phyloP scores from a whole-genome alignment of 2,329 filamentous ascomycete genomes.

The Calycina herbarum region DNA sequence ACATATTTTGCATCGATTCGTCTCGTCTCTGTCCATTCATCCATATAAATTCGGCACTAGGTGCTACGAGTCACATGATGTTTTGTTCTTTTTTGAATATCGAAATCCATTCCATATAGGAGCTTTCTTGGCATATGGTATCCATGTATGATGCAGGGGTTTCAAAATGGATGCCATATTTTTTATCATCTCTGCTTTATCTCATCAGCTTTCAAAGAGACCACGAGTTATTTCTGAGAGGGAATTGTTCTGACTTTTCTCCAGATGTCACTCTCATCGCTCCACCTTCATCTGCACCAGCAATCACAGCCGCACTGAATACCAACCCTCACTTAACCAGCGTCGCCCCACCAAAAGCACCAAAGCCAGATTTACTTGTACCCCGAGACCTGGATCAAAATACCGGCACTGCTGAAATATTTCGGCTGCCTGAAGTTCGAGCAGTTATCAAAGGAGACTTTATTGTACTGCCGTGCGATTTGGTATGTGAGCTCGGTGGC shows the following conservation, averaged over 20 bases:
- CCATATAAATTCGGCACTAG: not conserved
- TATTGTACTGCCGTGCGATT: constrained; percentile 85
- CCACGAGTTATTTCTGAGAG: not conserved
- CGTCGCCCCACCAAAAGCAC: constrained; percentile 63
- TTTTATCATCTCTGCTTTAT: not conserved
- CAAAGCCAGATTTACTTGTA: constrained; percentile 68
- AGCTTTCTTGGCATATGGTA: too few species aligned
- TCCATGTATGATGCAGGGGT: not conserved
- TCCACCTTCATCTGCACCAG: constrained; percentile 63
- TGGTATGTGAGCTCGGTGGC: constrained; percentile 86
- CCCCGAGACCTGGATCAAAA: constrained; percentile 76
- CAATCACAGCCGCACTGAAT: constrained; percentile 69
- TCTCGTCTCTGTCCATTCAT: not conserved
- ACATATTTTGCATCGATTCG: not conserved
- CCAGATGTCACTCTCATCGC: constrained; percentile 63
- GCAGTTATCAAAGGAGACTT: constrained; percentile 82
- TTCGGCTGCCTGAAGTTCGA: constrained; percentile 80
- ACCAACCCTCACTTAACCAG: constrained; percentile 77
- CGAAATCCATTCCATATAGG: too few species aligned
- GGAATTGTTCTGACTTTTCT: constrained; percentile 19
- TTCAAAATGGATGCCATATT: not conserved
- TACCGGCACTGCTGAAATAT: constrained; percentile 84
- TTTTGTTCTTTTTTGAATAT: not conserved
- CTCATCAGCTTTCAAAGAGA: not conserved
- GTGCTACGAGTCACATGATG: constrained; percentile 2